These are phyloP conservation scores for Fusarium sp. DNA, from an alignment of 2,329 filamentous ascomycete genomes.

Conservation along the genomic window DNA sequence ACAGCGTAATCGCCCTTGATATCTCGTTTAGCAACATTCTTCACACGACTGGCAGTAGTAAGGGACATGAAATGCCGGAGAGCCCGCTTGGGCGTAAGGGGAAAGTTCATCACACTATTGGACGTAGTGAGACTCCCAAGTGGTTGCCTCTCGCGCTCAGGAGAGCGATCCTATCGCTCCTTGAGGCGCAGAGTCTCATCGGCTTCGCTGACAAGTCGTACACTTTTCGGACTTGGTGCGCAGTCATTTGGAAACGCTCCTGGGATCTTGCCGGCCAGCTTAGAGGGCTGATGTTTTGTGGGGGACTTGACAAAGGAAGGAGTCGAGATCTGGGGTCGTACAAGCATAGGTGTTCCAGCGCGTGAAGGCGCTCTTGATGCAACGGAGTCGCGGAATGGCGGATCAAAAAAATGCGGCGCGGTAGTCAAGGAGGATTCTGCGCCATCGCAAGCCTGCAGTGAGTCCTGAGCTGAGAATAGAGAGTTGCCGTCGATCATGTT, in stretches of 20 bases:
- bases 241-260: slow-evolving; percentile 51
- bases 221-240: slow-evolving; percentile 57
- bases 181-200: slow-evolving; percentile 44
- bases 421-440: slow-evolving; percentile 84
- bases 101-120: slow-evolving; percentile 49
- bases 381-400: slow-evolving; percentile 75
- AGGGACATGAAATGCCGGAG: slow-evolving; percentile 57
- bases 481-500: slow-evolving; percentile 75
- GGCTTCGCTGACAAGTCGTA: slow-evolving; percentile 59
- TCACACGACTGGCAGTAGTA: slow-evolving; percentile 61
- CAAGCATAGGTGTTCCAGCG: slow-evolving; percentile 77
- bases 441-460: slow-evolving; percentile 80
- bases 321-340: slow-evolving; percentile 62
- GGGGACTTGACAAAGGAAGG: slow-evolving; percentile 50
- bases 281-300: slow-evolving; percentile 37
- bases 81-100: slow-evolving; percentile 53
- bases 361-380: slow-evolving; percentile 72
- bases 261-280: slow-evolving; percentile 40
- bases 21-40: slow-evolving; percentile 62
- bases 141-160: slow-evolving; percentile 34
- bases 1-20: slow-evolving; percentile 64
- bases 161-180: slow-evolving; percentile 51
- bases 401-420: slow-evolving; percentile 83
- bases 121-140: slow-evolving; percentile 31
- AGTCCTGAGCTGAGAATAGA: slow-evolving; percentile 75